phyloP scores from a whole-genome alignment of 1,284 basidiomycete genomes.

The Exobasidium rhododendri region DNA sequence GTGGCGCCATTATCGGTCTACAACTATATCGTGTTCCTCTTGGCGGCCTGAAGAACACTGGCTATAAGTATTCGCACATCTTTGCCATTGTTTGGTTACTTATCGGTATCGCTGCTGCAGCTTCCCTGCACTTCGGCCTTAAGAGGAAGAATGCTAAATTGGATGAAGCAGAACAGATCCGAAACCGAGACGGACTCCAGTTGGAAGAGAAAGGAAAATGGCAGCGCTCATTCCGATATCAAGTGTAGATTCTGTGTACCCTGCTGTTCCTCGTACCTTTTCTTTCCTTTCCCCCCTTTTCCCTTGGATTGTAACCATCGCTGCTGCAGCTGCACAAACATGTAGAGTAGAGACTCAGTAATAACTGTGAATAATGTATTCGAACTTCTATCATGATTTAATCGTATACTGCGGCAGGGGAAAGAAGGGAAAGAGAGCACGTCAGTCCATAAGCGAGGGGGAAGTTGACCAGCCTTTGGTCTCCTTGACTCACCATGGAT shows the following conservation, averaged over 20 bases:
- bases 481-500: conserved; percentile 50
- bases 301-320: no score
- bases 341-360: no score
- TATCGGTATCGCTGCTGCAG: conserved; percentile 60
- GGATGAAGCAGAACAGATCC: background rate
- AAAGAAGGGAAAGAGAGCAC: no score
- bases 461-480: no score
- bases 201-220: background rate
- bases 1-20: conserved; percentile 64
- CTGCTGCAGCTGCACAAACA: no score
- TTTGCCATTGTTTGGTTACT: conserved; percentile 39
- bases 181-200: background rate
- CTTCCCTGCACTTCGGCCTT: conserved; percentile 62
- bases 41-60: conserved; percentile 56
- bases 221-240: background rate
- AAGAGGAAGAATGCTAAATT: conserved; percentile 59
- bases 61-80: conserved; percentile 64
- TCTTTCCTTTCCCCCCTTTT: no score
- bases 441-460: no score
- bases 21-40: conserved; percentile 62
- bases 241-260: conserved; percentile 2
- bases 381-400: no score
- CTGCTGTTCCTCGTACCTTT: background rate
- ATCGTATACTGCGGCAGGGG: no score
- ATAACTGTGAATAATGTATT: no score